Percentiles rank a stretch among this genome's conserved stretches.
Evolutionary conservation across 2,329 filamentous ascomycete genomes (phyloP).

Genomic region (Fusarium verticillioides): DNA sequence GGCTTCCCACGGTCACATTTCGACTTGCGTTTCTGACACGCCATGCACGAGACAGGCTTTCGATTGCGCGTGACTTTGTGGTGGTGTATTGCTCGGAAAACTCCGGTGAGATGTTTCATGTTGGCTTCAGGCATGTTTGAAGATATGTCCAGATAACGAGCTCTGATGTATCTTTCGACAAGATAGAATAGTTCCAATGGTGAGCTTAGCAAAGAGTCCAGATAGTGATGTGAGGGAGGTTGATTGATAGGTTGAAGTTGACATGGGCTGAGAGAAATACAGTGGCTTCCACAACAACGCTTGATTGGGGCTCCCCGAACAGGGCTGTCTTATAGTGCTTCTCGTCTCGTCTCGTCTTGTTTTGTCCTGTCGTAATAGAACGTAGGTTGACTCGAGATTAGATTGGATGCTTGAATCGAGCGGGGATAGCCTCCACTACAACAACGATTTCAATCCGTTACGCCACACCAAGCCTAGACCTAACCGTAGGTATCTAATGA

Average conservation of each 20-base stretch:
- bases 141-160: neutral
- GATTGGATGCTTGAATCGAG: neutral
- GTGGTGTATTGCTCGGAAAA: conserved; percentile 52
- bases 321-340: neutral
- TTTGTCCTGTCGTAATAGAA: neutral
- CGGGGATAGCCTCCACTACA: neutral
- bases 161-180: neutral
- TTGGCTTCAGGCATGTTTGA: conserved; percentile 39
- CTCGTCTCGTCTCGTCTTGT: neutral
- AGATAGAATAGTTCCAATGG: neutral
- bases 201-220: neutral
- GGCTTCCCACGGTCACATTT: conserved; percentile 56
- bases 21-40: conserved; percentile 57
- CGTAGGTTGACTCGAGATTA: neutral
- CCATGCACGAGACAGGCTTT: conserved; percentile 54
- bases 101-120: conserved; percentile 43
- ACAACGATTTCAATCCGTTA: neutral
- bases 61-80: conserved; percentile 54
- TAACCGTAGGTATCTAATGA: neutral
- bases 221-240: neutral
- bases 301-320: neutral
- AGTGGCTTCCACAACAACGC: neutral
- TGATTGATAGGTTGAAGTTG: neutral
- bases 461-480: neutral
- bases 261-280: neutral